Percentiles rank a stretch among this genome's conserved stretches.
phyloP scores from a whole-genome alignment of 2,329 filamentous ascomycete species.

The Penicillium sp. region DNA sequence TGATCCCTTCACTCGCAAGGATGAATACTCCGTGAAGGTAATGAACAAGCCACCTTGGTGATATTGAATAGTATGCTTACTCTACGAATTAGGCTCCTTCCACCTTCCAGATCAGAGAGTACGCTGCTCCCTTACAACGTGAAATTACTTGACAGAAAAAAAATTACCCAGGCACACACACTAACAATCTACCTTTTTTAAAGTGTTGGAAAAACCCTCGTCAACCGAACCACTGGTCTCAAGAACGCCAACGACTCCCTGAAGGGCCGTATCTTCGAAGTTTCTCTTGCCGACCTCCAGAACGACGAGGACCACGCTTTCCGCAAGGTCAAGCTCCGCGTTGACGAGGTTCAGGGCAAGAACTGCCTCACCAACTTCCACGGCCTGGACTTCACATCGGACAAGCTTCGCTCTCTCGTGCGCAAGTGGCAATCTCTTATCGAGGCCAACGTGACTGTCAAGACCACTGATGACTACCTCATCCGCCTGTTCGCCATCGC shows the following conservation, averaged over 20 bases:
- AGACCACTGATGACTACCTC: slow-evolving; percentile 99
- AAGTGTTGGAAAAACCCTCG: slow-evolving; percentile 99
- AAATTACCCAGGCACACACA: neutral
- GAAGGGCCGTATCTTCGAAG: slow-evolving; percentile 98
- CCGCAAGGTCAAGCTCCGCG: slow-evolving; percentile 98
- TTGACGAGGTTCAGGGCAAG: slow-evolving; percentile 99
- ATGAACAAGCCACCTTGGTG: slow-evolving; percentile 19
- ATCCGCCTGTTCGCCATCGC: slow-evolving; percentile 98
- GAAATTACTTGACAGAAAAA: slow-evolving; percentile 13
- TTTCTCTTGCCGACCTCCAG: slow-evolving; percentile 97
- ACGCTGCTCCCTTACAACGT: slow-evolving; percentile 46
- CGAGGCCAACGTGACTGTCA: slow-evolving; percentile 99
- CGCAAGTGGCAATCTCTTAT: slow-evolving; percentile 99
- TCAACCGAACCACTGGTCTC: slow-evolving; percentile 98
- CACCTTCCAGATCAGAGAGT: slow-evolving; percentile 95
- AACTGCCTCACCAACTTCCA: slow-evolving; percentile 99
- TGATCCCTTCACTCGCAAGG: slow-evolving; percentile 97
- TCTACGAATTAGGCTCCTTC: slow-evolving; percentile 68
- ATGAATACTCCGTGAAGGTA: slow-evolving; percentile 98
- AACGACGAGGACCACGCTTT: slow-evolving; percentile 99
- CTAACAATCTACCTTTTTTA: slow-evolving; percentile 10
- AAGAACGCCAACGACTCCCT: slow-evolving; percentile 99
- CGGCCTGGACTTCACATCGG: slow-evolving; percentile 99
- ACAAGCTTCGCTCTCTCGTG: slow-evolving; percentile 98
- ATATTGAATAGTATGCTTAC: neutral